Base-by-base conservation (phyloP, 2,329 filamentous ascomycete species). In the Pezicula radicicola region DNA sequence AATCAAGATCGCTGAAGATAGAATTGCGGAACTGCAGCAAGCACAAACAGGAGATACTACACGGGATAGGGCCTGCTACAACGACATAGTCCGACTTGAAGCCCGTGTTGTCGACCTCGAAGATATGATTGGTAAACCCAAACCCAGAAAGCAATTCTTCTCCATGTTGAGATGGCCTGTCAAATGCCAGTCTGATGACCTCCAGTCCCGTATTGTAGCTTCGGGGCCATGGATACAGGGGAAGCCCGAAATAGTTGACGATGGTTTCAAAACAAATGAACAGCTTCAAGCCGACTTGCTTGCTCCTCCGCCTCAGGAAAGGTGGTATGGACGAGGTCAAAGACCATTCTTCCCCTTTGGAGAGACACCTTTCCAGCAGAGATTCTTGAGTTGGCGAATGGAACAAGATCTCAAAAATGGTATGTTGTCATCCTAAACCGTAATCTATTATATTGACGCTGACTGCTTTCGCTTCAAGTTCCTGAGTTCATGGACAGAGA, bases 351-450 rank as follows among this genome's bases (percentile, higher is more conserved):
- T 62, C 41, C 62, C 62, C 21, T 64, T 65, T 41, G 64, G 64
- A 19, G 63, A 66, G 48, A 64, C 63, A 6, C 56, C 60, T 25
- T 64, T 56, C 49, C 60, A 65, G 41, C 49, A 55, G 36, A 53
- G 53, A 3, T 64, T 49, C 42, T 46, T 55, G 28, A 62, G 56
- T 49, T 61, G 48, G 27, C 43, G 53, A 30, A 63, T 66, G 53
- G 47, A 58, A 36, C 37, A 55, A 16, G 63, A 65, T 35, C 47
- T 66, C 28, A 56, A 53, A 46, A 56, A 62, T 59, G 60, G 63
- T 63, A 42, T 25, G 55, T 55, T 19, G 3, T 21, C 36, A 2
- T 13, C 2, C 12, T 12, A 12, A 1, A 18, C 21, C 19, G 16
- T 4, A n/a, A 5, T 19, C 21, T 18, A 30, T 6, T 13, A 5